Evolutionary conservation across 139 green algal genomes (phyloP).

Genomic region (Volvox africanus): DNA sequence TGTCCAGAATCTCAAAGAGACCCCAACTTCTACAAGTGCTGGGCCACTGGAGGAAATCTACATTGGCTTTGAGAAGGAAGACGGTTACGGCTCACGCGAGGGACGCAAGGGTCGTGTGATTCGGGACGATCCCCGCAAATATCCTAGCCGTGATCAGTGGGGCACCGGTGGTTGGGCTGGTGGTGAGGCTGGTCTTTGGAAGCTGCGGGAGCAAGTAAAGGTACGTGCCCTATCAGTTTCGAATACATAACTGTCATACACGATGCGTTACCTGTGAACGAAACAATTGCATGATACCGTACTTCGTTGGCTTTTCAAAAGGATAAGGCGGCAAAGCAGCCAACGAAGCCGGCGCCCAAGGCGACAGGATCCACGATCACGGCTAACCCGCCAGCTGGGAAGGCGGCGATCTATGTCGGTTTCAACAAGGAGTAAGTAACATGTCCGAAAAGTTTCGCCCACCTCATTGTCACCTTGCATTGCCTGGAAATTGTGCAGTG

Average conservation of each 20-base stretch:
- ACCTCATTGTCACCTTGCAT: neutral
- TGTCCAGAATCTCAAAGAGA: neutral
- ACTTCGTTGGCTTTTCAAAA: neutral
- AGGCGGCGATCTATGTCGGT: conserved; percentile 68
- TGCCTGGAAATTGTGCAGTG: conserved; percentile 6
- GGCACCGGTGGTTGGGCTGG: conserved; percentile 75
- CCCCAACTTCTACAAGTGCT: neutral
- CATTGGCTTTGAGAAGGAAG: conserved; percentile 68
- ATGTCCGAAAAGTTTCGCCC: neutral
- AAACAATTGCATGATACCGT: neutral
- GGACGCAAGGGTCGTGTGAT: conserved; percentile 73
- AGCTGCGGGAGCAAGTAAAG: conserved; percentile 63
- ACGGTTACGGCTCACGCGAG: conserved; percentile 23
- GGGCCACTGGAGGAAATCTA: conserved; percentile 64
- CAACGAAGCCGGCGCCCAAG: conserved; percentile 15
- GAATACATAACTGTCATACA: neutral
- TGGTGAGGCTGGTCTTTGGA: conserved; percentile 72
- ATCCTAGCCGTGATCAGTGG: conserved; percentile 54
- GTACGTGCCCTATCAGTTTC: neutral
- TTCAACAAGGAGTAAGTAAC: conserved; percentile 69
- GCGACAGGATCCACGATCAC: neutral
- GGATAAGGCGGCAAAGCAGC: conserved; percentile 28
- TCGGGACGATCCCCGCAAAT: conserved; percentile 78
- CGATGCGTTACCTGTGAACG: neutral
- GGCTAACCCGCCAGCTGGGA: conserved; percentile 34